Evolutionary conservation across 768 basidiomycete genomes (phyloP).

Genomic region (Kockovaella imperatae): DNA sequence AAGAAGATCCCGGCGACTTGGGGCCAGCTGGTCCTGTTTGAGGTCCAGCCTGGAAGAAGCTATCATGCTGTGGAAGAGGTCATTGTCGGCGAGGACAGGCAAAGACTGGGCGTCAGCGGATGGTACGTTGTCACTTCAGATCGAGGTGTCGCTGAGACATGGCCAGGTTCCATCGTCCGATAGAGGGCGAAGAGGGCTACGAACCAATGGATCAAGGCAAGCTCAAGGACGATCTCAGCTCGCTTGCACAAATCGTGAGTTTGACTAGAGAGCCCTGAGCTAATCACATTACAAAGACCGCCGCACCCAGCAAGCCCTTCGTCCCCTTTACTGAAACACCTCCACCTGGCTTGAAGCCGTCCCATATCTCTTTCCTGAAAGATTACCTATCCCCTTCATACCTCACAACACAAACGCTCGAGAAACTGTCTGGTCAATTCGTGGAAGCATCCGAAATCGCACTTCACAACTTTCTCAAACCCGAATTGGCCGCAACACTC

Average conservation of each 20-base stretch:
- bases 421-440: slow-evolving; percentile 70
- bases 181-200: slow-evolving; percentile 85
- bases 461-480: slow-evolving; percentile 73
- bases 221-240: slow-evolving; percentile 57
- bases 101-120: slow-evolving; percentile 81
- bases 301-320: slow-evolving; percentile 45
- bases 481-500: slow-evolving; percentile 60
- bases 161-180: slow-evolving; percentile 68
- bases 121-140: slow-evolving; percentile 51
- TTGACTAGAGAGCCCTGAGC: background rate
- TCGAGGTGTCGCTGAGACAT: slow-evolving; percentile 1
- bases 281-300: slow-evolving; percentile 21
- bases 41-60: slow-evolving; percentile 86
- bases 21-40: slow-evolving; percentile 49
- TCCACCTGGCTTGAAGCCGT: slow-evolving; percentile 46
- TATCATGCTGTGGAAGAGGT: slow-evolving; percentile 98
- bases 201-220: slow-evolving; percentile 49
- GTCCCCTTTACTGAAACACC: slow-evolving; percentile 44
- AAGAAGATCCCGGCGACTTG: slow-evolving; percentile 43
- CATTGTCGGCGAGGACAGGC: slow-evolving; percentile 68
- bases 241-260: slow-evolving; percentile 86
- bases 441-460: slow-evolving; percentile 78
- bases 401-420: slow-evolving; percentile 71
- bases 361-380: slow-evolving; percentile 62
- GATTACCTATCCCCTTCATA: slow-evolving; percentile 85